Base-by-base conservation (phyloP, 2,329 filamentous ascomycete species). In the Trichoderma citrinoviride region DNA sequence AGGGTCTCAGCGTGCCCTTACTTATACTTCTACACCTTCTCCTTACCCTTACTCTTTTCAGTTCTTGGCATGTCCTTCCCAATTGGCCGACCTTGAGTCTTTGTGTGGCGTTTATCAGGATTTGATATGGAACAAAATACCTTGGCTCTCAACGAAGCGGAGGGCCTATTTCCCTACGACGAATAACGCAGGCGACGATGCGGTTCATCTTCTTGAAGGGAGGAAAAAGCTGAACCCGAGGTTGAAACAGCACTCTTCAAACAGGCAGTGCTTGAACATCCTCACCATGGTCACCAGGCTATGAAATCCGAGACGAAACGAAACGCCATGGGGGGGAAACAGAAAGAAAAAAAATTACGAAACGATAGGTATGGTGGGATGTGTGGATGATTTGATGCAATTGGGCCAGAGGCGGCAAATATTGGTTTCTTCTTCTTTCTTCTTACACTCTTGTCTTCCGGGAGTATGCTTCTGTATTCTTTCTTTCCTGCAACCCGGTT, bases 31-130 rank as follows among this genome's bases (percentile, higher is more conserved):
- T 55, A 14, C 33, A 37, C 33, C 25, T 52, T 52, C 19, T 27
- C n/a, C 19, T 25, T 40, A 58, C 21, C 15, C 29, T 25, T 53
- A 40, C 55, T 43, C 21, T 12, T 27, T 41, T 54, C 37, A 37
- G 23, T 37, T 25, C 43, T 46, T 7, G 15, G 33, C 47, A 53
- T 23, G 47, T n/a, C 25, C 25, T n/a, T 54, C 15, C 17, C 21
- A 46, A 29, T n/a, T 33, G 55, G 27, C 40, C 25, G 19, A 40
- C 12, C 19, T 54, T 37, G 60, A 21, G 40, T 19, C 25, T 50
- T 47, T 62, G 57, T 54, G 29, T 29, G 57, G 64, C 57, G 62
- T 65, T 61, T 56, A 49, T 43, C 23, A 55, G 57, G 57, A 44
- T 62, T 44, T 43, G 57, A 50, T 23, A 41, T 53, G 53, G 43